Base-by-base conservation (phyloP, 2,329 filamentous ascomycete species). In the Aspergillus sp. region DNA sequence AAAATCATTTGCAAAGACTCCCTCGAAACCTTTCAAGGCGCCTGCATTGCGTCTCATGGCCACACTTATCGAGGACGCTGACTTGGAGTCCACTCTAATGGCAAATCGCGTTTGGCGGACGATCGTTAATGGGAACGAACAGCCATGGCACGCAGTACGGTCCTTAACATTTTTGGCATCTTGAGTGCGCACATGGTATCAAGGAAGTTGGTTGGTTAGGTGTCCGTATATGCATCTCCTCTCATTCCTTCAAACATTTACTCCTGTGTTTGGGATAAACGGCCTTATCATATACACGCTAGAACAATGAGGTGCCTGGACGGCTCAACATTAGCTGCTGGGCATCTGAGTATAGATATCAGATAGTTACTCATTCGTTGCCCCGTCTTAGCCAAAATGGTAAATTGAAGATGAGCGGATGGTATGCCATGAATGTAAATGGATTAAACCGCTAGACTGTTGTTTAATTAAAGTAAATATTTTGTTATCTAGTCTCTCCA, bases 401-500 rank as follows among this genome's bases (percentile, higher is more conserved):
- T 43, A 21, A n/a, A 15, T 14, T 37, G 7, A 17, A 43, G 40
- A 11, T 11, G 7, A 21, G 19, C 14, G 4, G 17, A 17, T 43
- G n/a, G 40, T 43, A 43, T 43, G 3, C 19, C 40, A 9, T 37
- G 35, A 11, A 21, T 12, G 6, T 11, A 31, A 9, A 31, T 8
- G 3, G n/a, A 9, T 46, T 15, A 46, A 17, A n/a, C 5, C 35
- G 17, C 9, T 12, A 11, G 31, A 46, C 11, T 15, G n/a, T 46
- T 7, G 17, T 33, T 49, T 6, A 19, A 49, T 37, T 49, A 49
- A 21, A 5, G 6, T n/a, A 14, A 19, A 4, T 31, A 19, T 45
- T 24, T 27, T 21, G 6, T 44, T 8, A 31, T 33, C 43, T 62
- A 81, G 70, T 90, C 86, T 72, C 90, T 86, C 90, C 90, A 93